phyloP scores from a whole-genome alignment of 2,329 filamentous ascomycete species.

The Penicillium sp. region DNA sequence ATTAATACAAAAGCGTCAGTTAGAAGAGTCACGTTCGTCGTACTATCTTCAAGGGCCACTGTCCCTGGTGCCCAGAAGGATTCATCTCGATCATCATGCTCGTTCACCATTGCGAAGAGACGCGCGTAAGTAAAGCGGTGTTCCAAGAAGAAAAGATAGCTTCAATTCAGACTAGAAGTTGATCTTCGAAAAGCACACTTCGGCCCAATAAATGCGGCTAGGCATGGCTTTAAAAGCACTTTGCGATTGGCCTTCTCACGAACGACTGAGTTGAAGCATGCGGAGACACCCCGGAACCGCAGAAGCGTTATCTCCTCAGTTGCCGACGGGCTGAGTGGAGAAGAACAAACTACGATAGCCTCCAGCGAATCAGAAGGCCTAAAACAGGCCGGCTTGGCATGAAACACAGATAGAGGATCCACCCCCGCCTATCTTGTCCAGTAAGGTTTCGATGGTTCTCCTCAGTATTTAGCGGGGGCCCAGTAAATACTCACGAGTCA shows the following conservation, averaged over 20 bases:
- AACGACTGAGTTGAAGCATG: neutral
- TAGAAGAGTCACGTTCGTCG: neutral
- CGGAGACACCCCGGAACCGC: conserved; percentile 5
- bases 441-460: neutral
- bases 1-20: neutral
- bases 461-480: neutral
- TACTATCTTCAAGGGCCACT: conserved; percentile 24
- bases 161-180: neutral
- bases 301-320: conserved; percentile 13
- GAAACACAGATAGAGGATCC: neutral
- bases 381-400: conserved; percentile 18
- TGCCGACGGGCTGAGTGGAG: conserved; percentile 3
- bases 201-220: neutral
- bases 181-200: neutral
- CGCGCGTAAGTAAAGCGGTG: neutral
- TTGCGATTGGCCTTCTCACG: neutral
- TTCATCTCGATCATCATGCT: conserved; percentile 13
- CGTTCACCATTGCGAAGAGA: conserved; percentile 10
- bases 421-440: conserved; percentile 12
- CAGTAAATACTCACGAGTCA: neutral
- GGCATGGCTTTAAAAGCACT: neutral
- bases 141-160: neutral
- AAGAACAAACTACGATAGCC: conserved; percentile 2
- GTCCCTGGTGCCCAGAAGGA: conserved; percentile 24
- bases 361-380: conserved; percentile 6